These are phyloP conservation scores for Aspergillus nanangensis DNA, from an alignment of 495 filamentous ascomycete genomes.

Conservation along the genomic window DNA sequence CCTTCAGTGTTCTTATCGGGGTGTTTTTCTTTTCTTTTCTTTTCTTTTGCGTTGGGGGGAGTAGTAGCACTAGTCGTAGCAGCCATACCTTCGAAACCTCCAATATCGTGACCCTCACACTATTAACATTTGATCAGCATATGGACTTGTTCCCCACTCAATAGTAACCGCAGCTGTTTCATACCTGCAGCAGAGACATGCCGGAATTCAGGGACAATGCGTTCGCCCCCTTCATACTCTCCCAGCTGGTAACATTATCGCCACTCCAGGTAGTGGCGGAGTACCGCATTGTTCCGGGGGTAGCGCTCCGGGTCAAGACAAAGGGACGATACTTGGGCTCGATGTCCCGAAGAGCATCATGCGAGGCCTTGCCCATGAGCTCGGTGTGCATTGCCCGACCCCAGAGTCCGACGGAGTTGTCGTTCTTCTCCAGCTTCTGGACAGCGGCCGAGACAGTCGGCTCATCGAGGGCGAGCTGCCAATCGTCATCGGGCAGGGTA, in stretches of 20 bases:
- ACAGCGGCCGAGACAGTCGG: conserved; percentile 24
- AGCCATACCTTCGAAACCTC: conserved; percentile 54
- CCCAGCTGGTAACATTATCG: conserved; percentile 63
- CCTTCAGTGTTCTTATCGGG: too few species aligned
- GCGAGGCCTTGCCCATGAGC: conserved; percentile 60
- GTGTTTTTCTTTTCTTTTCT: not conserved
- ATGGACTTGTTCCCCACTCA: too few species aligned
- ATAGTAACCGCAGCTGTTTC: too few species aligned
- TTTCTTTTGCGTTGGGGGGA: not conserved
- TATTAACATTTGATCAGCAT: too few species aligned
- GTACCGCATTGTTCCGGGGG: conserved; percentile 63
- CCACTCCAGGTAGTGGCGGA: conserved; percentile 64
- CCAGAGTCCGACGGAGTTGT: conserved; percentile 52
- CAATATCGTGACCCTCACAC: conserved; percentile 67
- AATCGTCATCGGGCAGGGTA: conserved; percentile 59
- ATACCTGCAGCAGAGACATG: conserved; percentile 50
- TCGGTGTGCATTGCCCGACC: conserved; percentile 61
- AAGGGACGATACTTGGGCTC: conserved; percentile 56
- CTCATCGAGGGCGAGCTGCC: conserved; percentile 52
- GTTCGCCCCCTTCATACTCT: conserved; percentile 63
- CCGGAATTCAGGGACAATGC: conserved; percentile 62
- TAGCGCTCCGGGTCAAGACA: conserved; percentile 63
- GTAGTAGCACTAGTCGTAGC: not conserved
- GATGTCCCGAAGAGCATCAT: conserved; percentile 54
- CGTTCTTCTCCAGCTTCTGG: conserved; percentile 22